These are phyloP conservation scores for Phytopythium montanum DNA, from an alignment of 352 stramenopile species.

Conservation along the genomic window DNA sequence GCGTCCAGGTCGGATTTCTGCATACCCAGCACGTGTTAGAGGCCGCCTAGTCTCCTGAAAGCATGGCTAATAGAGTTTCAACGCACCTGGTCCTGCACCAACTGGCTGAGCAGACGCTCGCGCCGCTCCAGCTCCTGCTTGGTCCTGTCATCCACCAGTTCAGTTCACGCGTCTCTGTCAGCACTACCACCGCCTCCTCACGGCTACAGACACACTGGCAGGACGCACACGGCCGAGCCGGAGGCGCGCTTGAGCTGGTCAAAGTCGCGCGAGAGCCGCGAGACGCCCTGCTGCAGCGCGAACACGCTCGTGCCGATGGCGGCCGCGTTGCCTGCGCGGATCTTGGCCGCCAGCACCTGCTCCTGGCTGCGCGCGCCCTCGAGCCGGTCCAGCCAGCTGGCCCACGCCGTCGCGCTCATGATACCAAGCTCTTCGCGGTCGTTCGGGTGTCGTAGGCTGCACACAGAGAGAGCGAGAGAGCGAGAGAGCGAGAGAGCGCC, in stretches of 20 bases:
- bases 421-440: background rate
- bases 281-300: conserved; percentile 79
- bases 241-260: conserved; percentile 67
- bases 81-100: conserved; percentile 59
- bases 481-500: too few relatives aligned
- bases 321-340: conserved; percentile 55
- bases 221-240: conserved; percentile 41
- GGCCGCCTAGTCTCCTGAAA: background rate
- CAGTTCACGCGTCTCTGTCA: background rate
- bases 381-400: conserved; percentile 77
- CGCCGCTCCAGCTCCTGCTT: conserved; percentile 69
- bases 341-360: conserved; percentile 55
- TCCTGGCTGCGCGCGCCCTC: conserved; percentile 73
- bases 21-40: background rate
- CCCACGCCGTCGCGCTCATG: conserved; percentile 74
- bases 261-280: conserved; percentile 77
- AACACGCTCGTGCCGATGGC: conserved; percentile 79
- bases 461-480: too few relatives aligned
- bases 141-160: conserved; percentile 29
- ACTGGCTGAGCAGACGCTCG: conserved; percentile 54
- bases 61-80: background rate
- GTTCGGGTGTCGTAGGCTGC: background rate
- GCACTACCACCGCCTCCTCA: background rate
- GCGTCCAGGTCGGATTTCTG: conserved; percentile 74
- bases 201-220: too few relatives aligned